A percentile compares a stretch with the other conserved stretches of the same genome.
These are phyloP conservation scores for Anastatica hierochuntica DNA, from an alignment of 345 rosid species.

Conservation along the genomic window DNA sequence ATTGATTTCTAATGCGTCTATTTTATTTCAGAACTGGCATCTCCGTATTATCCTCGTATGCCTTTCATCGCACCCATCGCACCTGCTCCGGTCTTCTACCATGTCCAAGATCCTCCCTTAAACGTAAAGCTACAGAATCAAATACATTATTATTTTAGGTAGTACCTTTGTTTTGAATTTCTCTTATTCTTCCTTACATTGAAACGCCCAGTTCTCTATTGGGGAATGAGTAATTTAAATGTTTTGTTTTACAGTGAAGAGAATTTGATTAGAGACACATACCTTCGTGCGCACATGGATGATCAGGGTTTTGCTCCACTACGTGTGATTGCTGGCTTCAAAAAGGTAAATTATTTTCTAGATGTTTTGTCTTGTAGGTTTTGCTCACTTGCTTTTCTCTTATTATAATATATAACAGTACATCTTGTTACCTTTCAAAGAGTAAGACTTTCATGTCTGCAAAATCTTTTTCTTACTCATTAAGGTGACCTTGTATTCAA, in stretches of 20 bases:
- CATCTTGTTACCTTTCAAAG: no score
- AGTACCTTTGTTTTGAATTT: not conserved
- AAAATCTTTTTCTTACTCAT: no score
- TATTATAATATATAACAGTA: no score
- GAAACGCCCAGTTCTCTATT: not conserved
- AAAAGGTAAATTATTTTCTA: no score
- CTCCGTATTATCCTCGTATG: conserved; percentile 43
- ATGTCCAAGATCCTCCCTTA: conserved; percentile 43
- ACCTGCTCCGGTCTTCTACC: conserved; percentile 38
- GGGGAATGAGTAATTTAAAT: conserved; percentile 6
- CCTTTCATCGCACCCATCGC: conserved; percentile 39
- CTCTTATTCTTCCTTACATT: not conserved
- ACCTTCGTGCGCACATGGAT: conserved; percentile 80
- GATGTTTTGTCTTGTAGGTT: no score
- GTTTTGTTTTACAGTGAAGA: conserved; percentile 48
- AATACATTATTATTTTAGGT: conserved; percentile 91
- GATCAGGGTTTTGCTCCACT: conserved; percentile 78
- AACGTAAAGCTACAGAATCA: conserved; percentile 42
- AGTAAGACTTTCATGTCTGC: no score
- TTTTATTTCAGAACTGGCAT: conserved; percentile 35
- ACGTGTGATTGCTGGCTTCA: conserved; percentile 63
- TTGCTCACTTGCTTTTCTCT: no score
- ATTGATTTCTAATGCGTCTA: conserved; percentile 10
- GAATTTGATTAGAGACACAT: conserved; percentile 65
- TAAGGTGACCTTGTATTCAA: no score